Evolutionary conservation across 805 yeast species (phyloP), one percentile per base, ranked within the genome.

Genomic region (Saturnispora zaruensis): DNA sequence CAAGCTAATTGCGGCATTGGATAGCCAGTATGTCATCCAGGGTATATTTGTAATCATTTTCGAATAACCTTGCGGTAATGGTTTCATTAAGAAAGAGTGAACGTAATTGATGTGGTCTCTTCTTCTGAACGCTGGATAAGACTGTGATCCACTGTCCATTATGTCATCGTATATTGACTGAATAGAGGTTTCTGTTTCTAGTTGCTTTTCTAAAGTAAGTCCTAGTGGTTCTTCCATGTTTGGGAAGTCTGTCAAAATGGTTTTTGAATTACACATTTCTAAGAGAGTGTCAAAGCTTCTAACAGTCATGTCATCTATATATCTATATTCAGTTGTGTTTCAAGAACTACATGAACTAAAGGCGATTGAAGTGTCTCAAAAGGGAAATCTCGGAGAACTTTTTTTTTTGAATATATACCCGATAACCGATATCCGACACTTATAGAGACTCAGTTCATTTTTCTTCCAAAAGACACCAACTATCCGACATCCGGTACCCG

Each of bases 11-110:
- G 73, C 57, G 0, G 82, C 72, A 61, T 87, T 88, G 42, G 77
- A 61, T 6, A 83, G 66, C 99, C 99, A 93, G 62, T 85, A 91
- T 1, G 86, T 51, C 59, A 91, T 68, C 98, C 98, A 93, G 0
- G 96, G 81, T 53, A 84, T 89, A n/a, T 93, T 85, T 0, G 97
- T 93, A 65, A 91, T 97, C 44, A 87, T 70, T 0, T 75, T 74
- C 3, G 65, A 61, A 62, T 75, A 83, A 7, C 64, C 68, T 2
- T 66, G 54, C 0, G 89, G 85, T 25, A 85, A 69, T 16, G 73
- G 67, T 9, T 65, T 60, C 8, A 61, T 56, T 23, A 79, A 65
- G 18, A 70, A 67, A n/a, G 60, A 51, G 20, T 68, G 63, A 13
- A 78, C 63, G 58, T 72, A 84, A 46, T 54, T 52, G 8, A 61